Evolutionary conservation across 2,329 filamentous ascomycete genomes (phyloP), one percentile per base, ranked within the genome.

Genomic region (Hypoxylon sp.): DNA sequence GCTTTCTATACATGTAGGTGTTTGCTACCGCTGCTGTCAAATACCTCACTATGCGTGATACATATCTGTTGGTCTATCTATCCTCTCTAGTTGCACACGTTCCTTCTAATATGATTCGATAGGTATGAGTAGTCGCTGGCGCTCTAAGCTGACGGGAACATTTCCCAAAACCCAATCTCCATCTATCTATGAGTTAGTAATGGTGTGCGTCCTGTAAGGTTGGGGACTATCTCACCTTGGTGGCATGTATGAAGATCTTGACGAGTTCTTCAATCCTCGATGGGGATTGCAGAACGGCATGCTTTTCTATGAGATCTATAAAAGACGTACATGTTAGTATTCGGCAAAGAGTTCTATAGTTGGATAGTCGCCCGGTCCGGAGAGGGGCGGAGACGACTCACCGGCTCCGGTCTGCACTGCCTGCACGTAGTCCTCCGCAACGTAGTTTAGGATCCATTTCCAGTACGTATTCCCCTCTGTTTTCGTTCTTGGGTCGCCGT

Each of bases 381-480:
- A 30, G 28, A 30, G 28, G 28, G 28, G 28, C 28, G 23, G 19
- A 28, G 14, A 21, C 11, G 21, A 77, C 86, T 79, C 81, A 93
- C 92, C 89, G 60, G 86, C 88, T 21, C 93, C 93, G 2, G 88
- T 84, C 69, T 83, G 83, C 59, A 97, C 92, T 5, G 93, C 92
- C 68, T 89, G 84, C 0, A 84, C 81, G 72, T 97, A 98, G 77
- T 96, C 92, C 0, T 93, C 90, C 1, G 90, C 91, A 14, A 92
- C 87, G 76, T 98, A 98, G 75, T 93, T 97, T 76, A 94, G 85
- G 71, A 98, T 93, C 95, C 95, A 98, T 49, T 89, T 87, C 91
- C 92, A 96, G 81, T 97, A 98, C 17, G 81, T 84, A 77, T 95
- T 97, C 0, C 83, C 88, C 11, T 91, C 84, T 41, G 85, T 84